Percentiles rank a stretch among this genome's conserved stretches.
phyloP scores from a whole-genome alignment of 768 basidiomycete genomes.

The Lactifluus volemus region DNA sequence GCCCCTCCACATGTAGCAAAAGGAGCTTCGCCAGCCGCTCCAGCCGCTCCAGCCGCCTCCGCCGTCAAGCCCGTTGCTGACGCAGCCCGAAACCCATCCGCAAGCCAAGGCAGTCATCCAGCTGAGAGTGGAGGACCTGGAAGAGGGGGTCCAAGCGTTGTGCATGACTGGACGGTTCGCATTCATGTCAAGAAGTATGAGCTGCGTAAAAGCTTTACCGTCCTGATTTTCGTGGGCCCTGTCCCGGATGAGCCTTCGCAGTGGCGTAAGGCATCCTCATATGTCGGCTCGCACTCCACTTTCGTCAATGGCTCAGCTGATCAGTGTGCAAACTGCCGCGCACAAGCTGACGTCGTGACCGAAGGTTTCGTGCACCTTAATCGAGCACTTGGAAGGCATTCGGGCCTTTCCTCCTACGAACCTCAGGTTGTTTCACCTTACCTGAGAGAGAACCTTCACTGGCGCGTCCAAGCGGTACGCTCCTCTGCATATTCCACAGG shows the following conservation, averaged over 20 bases:
- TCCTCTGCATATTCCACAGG: neutral
- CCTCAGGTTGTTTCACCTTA: conserved; percentile 33
- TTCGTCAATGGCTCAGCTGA: conserved; percentile 32
- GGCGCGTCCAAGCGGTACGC: conserved; percentile 26
- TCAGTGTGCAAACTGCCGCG: conserved; percentile 33
- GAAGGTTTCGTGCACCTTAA: conserved; percentile 41
- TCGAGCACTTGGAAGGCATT: conserved; percentile 22
- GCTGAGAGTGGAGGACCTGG: neutral
- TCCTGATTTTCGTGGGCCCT: conserved; percentile 39
- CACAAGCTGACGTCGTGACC: conserved; percentile 23
- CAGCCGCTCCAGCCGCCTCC: neutral
- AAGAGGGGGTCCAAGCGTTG: neutral
- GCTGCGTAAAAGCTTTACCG: conserved; percentile 33
- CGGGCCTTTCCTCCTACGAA: conserved; percentile 27
- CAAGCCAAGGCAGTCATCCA: neutral
- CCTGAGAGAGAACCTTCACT: conserved; percentile 31
- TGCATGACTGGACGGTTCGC: conserved; percentile 35
- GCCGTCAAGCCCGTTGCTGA: neutral
- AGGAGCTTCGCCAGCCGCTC: neutral
- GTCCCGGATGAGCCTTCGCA: conserved; percentile 31
- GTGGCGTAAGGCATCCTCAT: conserved; percentile 30
- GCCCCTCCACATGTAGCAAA: neutral
- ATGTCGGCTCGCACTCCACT: conserved; percentile 36
- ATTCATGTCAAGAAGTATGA: conserved; percentile 37
- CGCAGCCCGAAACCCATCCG: neutral